Evolutionary conservation across 805 yeast species (phyloP).

Genomic region (Tetrapisispora nanseiensis): DNA sequence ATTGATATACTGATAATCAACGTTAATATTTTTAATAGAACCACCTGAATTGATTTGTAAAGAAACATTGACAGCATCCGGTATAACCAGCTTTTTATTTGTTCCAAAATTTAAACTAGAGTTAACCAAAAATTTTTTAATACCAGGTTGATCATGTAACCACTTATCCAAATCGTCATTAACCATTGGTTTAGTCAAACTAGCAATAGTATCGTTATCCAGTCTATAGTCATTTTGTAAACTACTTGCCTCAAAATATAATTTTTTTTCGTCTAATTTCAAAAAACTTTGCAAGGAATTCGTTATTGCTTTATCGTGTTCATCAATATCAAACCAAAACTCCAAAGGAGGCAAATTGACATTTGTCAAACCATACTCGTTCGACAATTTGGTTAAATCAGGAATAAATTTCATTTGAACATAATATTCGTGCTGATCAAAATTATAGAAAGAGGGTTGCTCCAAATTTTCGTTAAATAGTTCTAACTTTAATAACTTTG

Average conservation of each 20-base stretch:
- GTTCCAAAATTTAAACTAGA: conserved; percentile 12
- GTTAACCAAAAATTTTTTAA: conserved; percentile 31
- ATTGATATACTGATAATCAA: conserved; percentile 17
- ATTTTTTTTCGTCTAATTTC: conserved; percentile 12
- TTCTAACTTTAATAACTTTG: conserved; percentile 18
- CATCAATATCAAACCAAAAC: conserved; percentile 26
- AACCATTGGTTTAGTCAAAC: conserved; percentile 10
- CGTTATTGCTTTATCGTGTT: conserved; percentile 16
- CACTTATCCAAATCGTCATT: conserved; percentile 19
- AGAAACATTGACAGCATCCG: conserved; percentile 8
- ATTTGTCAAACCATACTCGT: not conserved
- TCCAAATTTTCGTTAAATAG: conserved; percentile 8
- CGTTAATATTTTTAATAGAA: conserved; percentile 2
- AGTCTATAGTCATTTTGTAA: conserved; percentile 20
- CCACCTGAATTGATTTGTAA: conserved; percentile 5
- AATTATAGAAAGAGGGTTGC: conserved; percentile 9
- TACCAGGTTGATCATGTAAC: conserved; percentile 35
- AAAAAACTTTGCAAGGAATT: conserved; percentile 18
- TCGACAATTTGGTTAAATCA: conserved; percentile 4
- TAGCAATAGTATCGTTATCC: conserved; percentile 12
- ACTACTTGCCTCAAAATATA: conserved; percentile 20
- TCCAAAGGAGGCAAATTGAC: conserved; percentile 17
- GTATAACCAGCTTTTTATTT: conserved; percentile 8
- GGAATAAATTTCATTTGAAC: conserved; percentile 23
- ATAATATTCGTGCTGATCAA: conserved; percentile 26